Percentiles rank a stretch among this genome's conserved stretches.
Conservation (phyloP, 352 stramenopile genomes). For the Pythium angustatum region DNA sequence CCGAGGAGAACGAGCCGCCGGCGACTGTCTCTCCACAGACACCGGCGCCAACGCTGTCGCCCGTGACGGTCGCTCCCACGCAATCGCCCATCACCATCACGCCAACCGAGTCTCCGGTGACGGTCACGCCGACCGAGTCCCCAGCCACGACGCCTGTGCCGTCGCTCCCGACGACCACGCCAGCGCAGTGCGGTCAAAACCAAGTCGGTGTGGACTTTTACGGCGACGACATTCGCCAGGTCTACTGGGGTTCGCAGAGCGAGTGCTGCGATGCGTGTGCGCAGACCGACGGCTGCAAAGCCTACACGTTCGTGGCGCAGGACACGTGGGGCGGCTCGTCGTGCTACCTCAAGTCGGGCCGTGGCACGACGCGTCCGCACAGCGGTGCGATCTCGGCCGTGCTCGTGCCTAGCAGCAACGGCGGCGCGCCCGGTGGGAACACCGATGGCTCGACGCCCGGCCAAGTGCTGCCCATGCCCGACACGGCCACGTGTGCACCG, state of each 20-base stretch:
- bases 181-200: slow-evolving; percentile 2
- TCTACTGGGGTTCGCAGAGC: slow-evolving; percentile 7
- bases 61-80: not conserved
- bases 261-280: slow-evolving; percentile 30
- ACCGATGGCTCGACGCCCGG: not conserved
- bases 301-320: slow-evolving; percentile 27
- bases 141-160: not conserved
- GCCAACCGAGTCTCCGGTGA: not conserved
- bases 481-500: slow-evolving; percentile 32
- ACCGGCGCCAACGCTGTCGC: not conserved
- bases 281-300: slow-evolving; percentile 26
- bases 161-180: not conserved
- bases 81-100: not conserved
- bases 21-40: not conserved
- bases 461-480: not conserved
- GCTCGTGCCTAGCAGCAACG: slow-evolving; percentile 3
- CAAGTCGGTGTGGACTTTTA: slow-evolving; percentile 23
- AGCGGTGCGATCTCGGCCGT: slow-evolving; percentile 13
- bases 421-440: too few relatives aligned
- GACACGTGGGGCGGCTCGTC: slow-evolving; percentile 15
- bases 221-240: slow-evolving; percentile 21
- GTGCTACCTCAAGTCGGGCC: slow-evolving; percentile 30
- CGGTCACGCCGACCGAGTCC: not conserved
- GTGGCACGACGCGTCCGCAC: not conserved
- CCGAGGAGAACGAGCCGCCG: not conserved